phyloP scores from a whole-genome alignment of 495 filamentous ascomycete species.

The Aspergillus cristatus region DNA sequence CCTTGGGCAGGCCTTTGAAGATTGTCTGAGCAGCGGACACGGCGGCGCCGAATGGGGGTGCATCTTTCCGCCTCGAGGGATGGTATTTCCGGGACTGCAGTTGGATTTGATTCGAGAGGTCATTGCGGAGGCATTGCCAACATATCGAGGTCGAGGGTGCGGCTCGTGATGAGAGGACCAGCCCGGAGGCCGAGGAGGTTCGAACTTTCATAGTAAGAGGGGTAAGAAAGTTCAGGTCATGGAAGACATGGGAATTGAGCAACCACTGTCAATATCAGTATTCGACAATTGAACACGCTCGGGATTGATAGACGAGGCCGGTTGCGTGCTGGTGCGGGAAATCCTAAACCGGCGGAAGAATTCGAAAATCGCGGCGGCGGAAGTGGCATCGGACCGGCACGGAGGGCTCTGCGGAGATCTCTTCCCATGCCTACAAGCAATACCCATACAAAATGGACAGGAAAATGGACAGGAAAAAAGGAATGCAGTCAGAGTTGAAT shows the following conservation, averaged over 20 bases:
- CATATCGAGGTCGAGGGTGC: conserved; percentile 27
- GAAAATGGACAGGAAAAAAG: too few species aligned
- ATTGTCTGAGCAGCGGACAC: conserved; percentile 71
- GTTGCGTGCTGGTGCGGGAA: background rate
- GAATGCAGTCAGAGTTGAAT: too few species aligned
- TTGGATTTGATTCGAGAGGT: conserved; percentile 16
- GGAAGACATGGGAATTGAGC: too few species aligned
- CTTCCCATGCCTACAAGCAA: too few species aligned
- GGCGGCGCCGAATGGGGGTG: conserved; percentile 54
- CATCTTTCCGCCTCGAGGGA: conserved; percentile 32
- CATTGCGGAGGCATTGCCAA: conserved; percentile 38
- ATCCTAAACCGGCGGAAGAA: background rate
- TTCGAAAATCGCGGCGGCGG: conserved; percentile 5
- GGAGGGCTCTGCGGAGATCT: conserved; percentile 1
- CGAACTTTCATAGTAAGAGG: conserved; percentile 36
- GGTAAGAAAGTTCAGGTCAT: conserved; percentile 5
- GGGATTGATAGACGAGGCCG: background rate
- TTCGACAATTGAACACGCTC: background rate
- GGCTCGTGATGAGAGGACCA: conserved; percentile 27
- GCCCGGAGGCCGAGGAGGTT: conserved; percentile 28
- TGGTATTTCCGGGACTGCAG: conserved; percentile 35
- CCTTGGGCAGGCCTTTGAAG: conserved; percentile 60
- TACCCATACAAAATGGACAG: too few species aligned
- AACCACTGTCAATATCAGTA: too few species aligned
- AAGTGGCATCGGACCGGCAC: conserved; percentile 16